phyloP scores from a whole-genome alignment of 2,329 filamentous ascomycete species.

The Pseudocercospora ulei region DNA sequence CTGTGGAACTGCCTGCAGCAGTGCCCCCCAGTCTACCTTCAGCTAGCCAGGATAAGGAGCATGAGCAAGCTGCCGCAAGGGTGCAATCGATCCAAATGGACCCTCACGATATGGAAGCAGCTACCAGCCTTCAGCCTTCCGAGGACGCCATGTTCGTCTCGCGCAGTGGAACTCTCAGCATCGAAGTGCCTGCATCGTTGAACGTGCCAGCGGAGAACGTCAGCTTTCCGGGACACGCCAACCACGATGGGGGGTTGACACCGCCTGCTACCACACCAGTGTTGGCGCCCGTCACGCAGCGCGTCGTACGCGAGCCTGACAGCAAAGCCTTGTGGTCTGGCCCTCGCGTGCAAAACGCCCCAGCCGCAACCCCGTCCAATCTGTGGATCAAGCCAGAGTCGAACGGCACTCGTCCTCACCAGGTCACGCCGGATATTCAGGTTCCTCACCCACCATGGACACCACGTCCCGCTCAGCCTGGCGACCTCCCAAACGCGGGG shows the following conservation, averaged over 20 bases:
- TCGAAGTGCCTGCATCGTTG: conserved; percentile 7
- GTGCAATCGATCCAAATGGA: conserved; percentile 8
- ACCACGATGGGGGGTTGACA: conserved; percentile 3
- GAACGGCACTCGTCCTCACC: background rate
- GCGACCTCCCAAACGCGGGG: conserved; percentile 25
- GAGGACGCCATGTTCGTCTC: background rate
- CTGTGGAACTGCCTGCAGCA: background rate
- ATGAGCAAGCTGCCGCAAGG: too few relatives aligned
- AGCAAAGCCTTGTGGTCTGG: background rate
- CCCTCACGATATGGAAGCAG: background rate
- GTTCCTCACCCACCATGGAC: background rate
- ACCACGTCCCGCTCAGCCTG: conserved; percentile 6
- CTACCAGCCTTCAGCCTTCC: background rate
- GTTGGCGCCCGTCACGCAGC: background rate
- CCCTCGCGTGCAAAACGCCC: background rate
- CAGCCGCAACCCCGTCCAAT: background rate
- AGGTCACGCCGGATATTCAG: background rate
- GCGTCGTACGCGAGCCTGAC: background rate
- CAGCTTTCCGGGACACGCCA: conserved; percentile 11
- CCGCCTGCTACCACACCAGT: background rate
- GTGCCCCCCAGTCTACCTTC: background rate
- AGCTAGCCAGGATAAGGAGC: background rate
- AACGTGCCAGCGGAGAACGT: conserved; percentile 6
- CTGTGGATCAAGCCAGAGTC: conserved; percentile 3
- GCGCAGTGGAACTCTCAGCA: conserved; percentile 1